Evolutionary conservation across 305 asterid species (phyloP), one percentile per base, ranked within the genome.

Genomic region (Withania somnifera): DNA sequence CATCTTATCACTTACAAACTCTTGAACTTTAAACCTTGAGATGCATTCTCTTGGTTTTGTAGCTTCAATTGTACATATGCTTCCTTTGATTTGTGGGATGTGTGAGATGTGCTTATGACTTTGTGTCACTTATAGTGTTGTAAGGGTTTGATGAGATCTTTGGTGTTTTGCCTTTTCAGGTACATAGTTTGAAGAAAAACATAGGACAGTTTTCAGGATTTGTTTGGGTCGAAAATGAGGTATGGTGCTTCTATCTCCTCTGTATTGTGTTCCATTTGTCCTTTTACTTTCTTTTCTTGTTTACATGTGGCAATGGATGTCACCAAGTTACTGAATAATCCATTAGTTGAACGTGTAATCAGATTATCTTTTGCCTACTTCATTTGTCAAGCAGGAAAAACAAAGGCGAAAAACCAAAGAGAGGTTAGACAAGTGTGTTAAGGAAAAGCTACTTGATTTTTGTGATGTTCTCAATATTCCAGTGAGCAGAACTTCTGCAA

Each of bases 161-260:
- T 73, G 36, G 9, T 1, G 14, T 68, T 52, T 63, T 24, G 11
- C 11, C 79, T 83, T 42, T 88, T 51, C 92, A 96, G 99, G 95
- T 83, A 81, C 91, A 91, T 36, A 80, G 79, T 51, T 76, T 96
- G 92, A 96, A 96, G 94, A 93, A 86, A 91, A 92, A 96, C 83
- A 84, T 96, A 22, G 97, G 99, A 81, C 91, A 87, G 87, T 96
- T 96, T 91, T 96, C 98, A 86, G 98, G 99, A 80, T 96, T 89
- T 87, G 93, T 90, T 56, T 95, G 99, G 99, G 86, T 75, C 82
- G 94, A 93, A 84, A 88, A 90, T 88, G 98, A 95, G 98, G 99
- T 95, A 84, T 38, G 77, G 47, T 26, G 28, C 28, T 14, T 15
- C 79, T 47, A 75, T 50, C 28, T 75, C 79, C 40, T 26, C 50